Conservation (phyloP, 768 basidiomycete species). For the Pisolithus marmoratus region DNA sequence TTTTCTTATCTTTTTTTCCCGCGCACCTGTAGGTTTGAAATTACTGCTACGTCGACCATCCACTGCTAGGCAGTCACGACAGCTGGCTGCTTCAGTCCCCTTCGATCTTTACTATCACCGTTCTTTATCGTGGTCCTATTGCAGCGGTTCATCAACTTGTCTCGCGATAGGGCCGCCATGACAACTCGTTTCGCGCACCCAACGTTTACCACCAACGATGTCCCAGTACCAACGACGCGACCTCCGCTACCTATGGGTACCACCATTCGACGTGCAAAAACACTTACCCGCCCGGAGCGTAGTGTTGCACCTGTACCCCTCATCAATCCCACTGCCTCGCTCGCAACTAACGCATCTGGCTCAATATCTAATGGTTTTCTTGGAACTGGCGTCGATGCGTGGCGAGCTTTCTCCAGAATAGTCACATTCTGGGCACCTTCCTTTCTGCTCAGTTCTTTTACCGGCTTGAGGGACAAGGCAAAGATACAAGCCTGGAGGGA, state of each 20-base stretch:
- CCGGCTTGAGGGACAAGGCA: slow-evolving; percentile 75
- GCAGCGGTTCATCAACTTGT: too few relatives aligned
- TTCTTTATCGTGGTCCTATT: too few relatives aligned
- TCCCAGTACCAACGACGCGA: slow-evolving; percentile 63
- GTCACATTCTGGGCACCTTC: slow-evolving; percentile 91
- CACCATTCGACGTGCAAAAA: slow-evolving; percentile 85
- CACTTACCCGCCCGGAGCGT: slow-evolving; percentile 93
- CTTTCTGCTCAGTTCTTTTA: slow-evolving; percentile 63
- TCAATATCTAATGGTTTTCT: slow-evolving; percentile 30
- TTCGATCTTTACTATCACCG: too few relatives aligned
- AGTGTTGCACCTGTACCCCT: slow-evolving; percentile 91
- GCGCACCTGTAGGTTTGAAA: too few relatives aligned
- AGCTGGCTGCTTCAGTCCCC: too few relatives aligned
- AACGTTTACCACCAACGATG: slow-evolving; percentile 37
- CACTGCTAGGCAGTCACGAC: too few relatives aligned
- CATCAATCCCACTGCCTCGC: slow-evolving; percentile 70
- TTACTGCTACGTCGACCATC: too few relatives aligned
- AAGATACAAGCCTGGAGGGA: slow-evolving; percentile 94
- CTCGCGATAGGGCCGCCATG: slow-evolving; percentile 8
- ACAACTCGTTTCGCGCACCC: slow-evolving; percentile 16
- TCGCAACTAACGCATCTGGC: slow-evolving; percentile 33
- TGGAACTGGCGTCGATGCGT: slow-evolving; percentile 43
- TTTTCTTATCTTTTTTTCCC: too few relatives aligned
- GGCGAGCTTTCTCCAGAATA: slow-evolving; percentile 75
- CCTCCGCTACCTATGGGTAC: slow-evolving; percentile 44